Evolutionary conservation across 1,139 yeast species (phyloP).

Genomic region (Geotrichum candidum): DNA sequence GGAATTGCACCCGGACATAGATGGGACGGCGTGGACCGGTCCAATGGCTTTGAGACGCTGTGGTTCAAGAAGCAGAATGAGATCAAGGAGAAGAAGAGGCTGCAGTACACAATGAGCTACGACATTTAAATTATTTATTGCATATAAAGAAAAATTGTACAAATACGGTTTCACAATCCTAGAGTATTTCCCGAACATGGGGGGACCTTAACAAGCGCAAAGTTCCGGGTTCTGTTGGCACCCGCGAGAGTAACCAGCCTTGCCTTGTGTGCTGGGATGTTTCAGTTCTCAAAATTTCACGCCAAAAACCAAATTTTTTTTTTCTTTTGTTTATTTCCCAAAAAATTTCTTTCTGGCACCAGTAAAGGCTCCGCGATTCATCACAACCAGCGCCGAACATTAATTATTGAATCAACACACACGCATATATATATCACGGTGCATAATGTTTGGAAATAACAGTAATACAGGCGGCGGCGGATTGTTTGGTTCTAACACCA

Average conservation of each 20-base stretch:
- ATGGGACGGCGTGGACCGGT: slow-evolving; percentile 92
- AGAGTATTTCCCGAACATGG: neutral
- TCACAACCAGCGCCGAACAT: neutral
- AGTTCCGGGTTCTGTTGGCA: neutral
- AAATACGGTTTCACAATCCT: neutral
- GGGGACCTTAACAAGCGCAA: neutral
- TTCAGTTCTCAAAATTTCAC: neutral
- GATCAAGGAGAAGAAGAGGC: slow-evolving; percentile 35
- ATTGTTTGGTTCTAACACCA: slow-evolving; percentile 1
- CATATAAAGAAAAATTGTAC: neutral
- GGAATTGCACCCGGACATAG: slow-evolving; percentile 69
- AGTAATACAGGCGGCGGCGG: neutral
- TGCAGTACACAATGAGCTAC: slow-evolving; percentile 35
- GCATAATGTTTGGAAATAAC: neutral
- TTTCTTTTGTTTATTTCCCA: neutral
- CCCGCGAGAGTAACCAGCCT: neutral
- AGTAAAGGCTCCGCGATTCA: neutral
- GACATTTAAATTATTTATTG: slow-evolving; percentile 22
- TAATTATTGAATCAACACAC: neutral
- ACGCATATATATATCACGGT: neutral
- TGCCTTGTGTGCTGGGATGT: neutral
- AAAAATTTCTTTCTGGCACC: neutral
- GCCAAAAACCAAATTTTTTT: neutral
- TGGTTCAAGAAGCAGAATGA: slow-evolving; percentile 55
- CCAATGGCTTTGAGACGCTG: slow-evolving; percentile 79